Percentiles rank a stretch among this genome's conserved stretches.
Evolutionary conservation across 768 basidiomycete species (phyloP).

Genomic region (Boletellus ananiceps): DNA sequence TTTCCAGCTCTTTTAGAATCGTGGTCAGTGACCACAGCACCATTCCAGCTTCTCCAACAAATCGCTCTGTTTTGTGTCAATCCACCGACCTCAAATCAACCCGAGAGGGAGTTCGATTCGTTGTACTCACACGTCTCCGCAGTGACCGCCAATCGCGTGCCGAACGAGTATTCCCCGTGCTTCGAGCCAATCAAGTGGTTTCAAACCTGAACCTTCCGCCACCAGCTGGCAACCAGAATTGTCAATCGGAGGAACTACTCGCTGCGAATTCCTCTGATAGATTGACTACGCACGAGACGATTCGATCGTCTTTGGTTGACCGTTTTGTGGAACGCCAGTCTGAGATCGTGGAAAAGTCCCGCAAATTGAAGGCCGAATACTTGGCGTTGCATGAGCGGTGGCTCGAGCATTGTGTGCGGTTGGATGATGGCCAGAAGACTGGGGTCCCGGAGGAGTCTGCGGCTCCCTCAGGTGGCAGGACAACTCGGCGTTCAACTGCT

Average conservation of each 20-base stretch:
- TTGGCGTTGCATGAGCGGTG: slow-evolving; percentile 64
- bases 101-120: slow-evolving; percentile 57
- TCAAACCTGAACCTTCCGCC: slow-evolving; percentile 29
- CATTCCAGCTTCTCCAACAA: slow-evolving; percentile 6
- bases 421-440: slow-evolving; percentile 49
- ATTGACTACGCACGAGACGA: slow-evolving; percentile 34
- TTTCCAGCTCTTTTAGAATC: slow-evolving; percentile 18
- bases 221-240: slow-evolving; percentile 34
- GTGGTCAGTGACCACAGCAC: slow-evolving; percentile 29
- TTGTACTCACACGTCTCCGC: slow-evolving; percentile 57
- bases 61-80: slow-evolving; percentile 8
- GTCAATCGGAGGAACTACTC: slow-evolving; percentile 47
- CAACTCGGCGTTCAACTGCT: slow-evolving; percentile 70
- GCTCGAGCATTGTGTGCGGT: slow-evolving; percentile 61
- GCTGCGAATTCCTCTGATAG: slow-evolving; percentile 33
- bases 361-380: slow-evolving; percentile 62
- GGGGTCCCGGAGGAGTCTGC: slow-evolving; percentile 36
- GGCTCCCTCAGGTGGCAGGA: slow-evolving; percentile 44
- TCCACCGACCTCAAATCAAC: slow-evolving; percentile 36
- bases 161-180: slow-evolving; percentile 59
- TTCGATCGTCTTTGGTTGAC: slow-evolving; percentile 48
- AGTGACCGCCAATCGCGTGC: slow-evolving; percentile 57
- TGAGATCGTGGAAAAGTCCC: slow-evolving; percentile 48
- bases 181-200: slow-evolving; percentile 54
- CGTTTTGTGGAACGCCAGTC: slow-evolving; percentile 53